A percentile compares a stretch with the other conserved stretches of the same genome.
These are phyloP conservation scores for Fusarium hainanense DNA, from an alignment of 2,329 filamentous ascomycete species.

Conservation along the genomic window DNA sequence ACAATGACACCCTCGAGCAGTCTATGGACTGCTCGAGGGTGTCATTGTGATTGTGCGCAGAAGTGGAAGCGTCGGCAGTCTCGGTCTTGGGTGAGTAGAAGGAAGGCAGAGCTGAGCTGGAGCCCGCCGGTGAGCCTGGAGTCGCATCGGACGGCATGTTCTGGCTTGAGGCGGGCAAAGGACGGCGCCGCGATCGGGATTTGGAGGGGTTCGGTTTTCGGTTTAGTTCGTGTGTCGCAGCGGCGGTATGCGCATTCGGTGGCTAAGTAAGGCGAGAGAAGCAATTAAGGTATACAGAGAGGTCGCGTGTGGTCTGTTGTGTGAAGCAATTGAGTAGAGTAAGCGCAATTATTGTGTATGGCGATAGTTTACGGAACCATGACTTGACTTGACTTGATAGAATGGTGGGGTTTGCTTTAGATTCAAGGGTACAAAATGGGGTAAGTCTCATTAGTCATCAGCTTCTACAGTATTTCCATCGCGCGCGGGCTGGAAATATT, in stretches of 20 bases:
- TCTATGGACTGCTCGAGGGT: slow-evolving; percentile 48
- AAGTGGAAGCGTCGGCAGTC: slow-evolving; percentile 39
- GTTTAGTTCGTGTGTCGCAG: slow-evolving; percentile 35
- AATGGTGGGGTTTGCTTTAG: slow-evolving; percentile 36
- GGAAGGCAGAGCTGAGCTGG: slow-evolving; percentile 56
- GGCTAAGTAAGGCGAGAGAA: background rate
- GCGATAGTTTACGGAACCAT: slow-evolving; percentile 45
- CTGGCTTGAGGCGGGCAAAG: slow-evolving; percentile 34
- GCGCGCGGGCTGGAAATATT: slow-evolving; percentile 33
- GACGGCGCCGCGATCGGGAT: slow-evolving; percentile 40
- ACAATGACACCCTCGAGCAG: too few relatives aligned
- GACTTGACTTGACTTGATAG: slow-evolving; percentile 30
- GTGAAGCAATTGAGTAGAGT: slow-evolving; percentile 26
- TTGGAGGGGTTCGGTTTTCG: slow-evolving; percentile 30
- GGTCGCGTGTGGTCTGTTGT: slow-evolving; percentile 11
- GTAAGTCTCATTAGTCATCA: slow-evolving; percentile 41
- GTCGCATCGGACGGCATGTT: slow-evolving; percentile 47
- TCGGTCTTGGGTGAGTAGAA: slow-evolving; percentile 59
- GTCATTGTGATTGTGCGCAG: slow-evolving; percentile 27
- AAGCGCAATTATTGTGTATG: slow-evolving; percentile 34
- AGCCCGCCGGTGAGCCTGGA: slow-evolving; percentile 47
- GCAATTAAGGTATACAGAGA: slow-evolving; percentile 1
- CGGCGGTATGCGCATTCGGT: slow-evolving; percentile 28
- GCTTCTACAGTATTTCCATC: slow-evolving; percentile 16
- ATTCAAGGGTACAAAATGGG: slow-evolving; percentile 31